Evolutionary conservation across 768 basidiomycete species (phyloP), one percentile per base, ranked within the genome.

Genomic region (Baorangia bicolor): DNA sequence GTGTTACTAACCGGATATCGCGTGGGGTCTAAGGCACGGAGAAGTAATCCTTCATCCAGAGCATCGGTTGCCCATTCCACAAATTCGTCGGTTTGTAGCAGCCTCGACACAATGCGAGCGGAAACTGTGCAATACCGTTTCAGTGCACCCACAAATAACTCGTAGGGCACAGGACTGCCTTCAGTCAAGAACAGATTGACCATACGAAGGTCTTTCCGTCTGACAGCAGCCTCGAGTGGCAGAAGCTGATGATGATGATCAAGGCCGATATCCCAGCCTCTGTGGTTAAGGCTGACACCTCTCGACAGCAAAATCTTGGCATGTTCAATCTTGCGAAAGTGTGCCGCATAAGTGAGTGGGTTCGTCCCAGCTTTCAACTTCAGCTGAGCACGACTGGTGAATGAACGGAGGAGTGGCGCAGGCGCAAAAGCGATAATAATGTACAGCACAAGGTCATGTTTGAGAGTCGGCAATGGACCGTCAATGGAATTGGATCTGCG

Each of bases 211-310:
- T 14, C 2, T 12, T 9, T 2, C 8, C 1, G 0, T 7, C 5
- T 4, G 4, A 46, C 28, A 4, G 55, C 49, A 33, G 21, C 37
- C 5, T 51, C 49, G 20, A 56, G 43, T 21, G 55, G 55, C 0
- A 56, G 10, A 8, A 31, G 7, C 14, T 25, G 16, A n/a, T n/a
- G n/a, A n/a, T n/a, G n/a, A n/a, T n/a, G n/a, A n/a, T n/a, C n/a
- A n/a, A n/a, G n/a, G 2, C 30, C 0, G 2, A 39, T 5, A 9
- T 14, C 8, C 37, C 13, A n/a, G 14, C 55, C 55, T 0, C 25
- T 13, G 3, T 4, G 8, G 16, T 46, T 47, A 0, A 18, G 37
- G 0, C 20, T 47, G n/a, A 14, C 39, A 23, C 49, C 49, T 21
- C 50, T 10, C 8, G 39, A 47, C 10, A 56, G 18, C 25, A 56